Conservation (phyloP, 2,329 filamentous ascomycete genomes). For the Fusarium caatingaense region DNA sequence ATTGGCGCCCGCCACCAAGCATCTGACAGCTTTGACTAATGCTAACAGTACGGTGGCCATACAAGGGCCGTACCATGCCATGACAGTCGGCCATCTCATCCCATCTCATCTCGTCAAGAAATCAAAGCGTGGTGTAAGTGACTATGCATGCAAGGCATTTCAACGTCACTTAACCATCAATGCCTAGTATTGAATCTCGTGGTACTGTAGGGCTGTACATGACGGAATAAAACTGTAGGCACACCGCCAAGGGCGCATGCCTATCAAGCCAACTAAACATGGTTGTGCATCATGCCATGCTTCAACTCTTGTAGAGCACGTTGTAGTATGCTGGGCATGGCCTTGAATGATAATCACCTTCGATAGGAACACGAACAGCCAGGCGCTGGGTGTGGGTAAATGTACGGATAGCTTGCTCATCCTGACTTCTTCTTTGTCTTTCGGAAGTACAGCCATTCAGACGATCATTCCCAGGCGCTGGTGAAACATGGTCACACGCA, state of each 20-base stretch:
- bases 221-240: background rate
- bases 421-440: slow-evolving; percentile 17
- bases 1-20: slow-evolving; percentile 31
- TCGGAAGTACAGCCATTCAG: slow-evolving; percentile 19
- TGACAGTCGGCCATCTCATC: slow-evolving; percentile 14
- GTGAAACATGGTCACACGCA: slow-evolving; percentile 43
- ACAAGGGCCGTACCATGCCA: slow-evolving; percentile 33
- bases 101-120: slow-evolving; percentile 7
- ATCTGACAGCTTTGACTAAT: slow-evolving; percentile 31
- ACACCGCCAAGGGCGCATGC: background rate
- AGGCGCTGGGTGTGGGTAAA: slow-evolving; percentile 2
- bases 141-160: background rate
- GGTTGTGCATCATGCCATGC: slow-evolving; percentile 4
- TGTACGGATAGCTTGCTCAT: slow-evolving; percentile 15
- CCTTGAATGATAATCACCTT: slow-evolving; percentile 1
- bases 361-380: background rate
- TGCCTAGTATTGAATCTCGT: background rate
- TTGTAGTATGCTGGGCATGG: background rate
- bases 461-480: slow-evolving; percentile 24
- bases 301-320: background rate
- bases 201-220: background rate
- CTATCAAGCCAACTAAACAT: background rate
- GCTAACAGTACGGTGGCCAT: slow-evolving; percentile 4
- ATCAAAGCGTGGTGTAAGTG: slow-evolving; percentile 20
- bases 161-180: background rate